Base-by-base conservation (phyloP, 2,329 filamentous ascomycete species). In the Apiospora aurea region DNA sequence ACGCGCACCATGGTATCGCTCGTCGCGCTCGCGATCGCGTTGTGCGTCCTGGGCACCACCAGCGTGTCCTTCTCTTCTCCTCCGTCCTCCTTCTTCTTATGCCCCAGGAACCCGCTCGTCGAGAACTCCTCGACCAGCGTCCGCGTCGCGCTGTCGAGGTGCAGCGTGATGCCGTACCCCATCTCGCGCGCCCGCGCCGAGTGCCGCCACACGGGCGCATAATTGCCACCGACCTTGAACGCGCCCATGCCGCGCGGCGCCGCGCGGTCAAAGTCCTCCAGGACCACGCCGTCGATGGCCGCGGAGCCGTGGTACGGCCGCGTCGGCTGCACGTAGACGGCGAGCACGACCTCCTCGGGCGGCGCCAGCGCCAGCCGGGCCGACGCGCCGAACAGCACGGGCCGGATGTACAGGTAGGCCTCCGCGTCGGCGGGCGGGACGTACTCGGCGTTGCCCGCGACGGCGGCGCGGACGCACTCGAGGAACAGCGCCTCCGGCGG, bases 171-270 rank as follows among this genome's bases (percentile, higher is more conserved):
- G 0, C 89, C 89, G 77, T 86, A 93, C 1, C 91, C 91, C 69
- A 88, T 85, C 24, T 84, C 83, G 69, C 87, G 85, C 0, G 91
- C 91, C 70, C 86, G 87, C 72, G 90, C 89, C 70, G 87, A 90
- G 80, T 90, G 89, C 44, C 87, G 83, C 64, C 92, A 80, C 1
- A 93, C 91, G 3, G 91, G 90, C 6, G 90, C 90, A 78, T 93
- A 93, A 79, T 93, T 93, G 2, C 91, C 91, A 6, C 91, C 91
- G 1, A 93, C 84, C 80, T 93, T 93, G 6, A 89, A 90, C 14
- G 85, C 86, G 0, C 91, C 91, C 0, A 90, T 92, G 0, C 91
- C 91, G 72, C 89, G 84, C 0, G 91, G 91, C 3, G 91, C 91
- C 0, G 90, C 87, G 38, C 91, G 89, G 77, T 93, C 91, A 78